Base-by-base conservation (phyloP, 2,329 filamentous ascomycete genomes). In the Ambrosiella xylebori region DNA sequence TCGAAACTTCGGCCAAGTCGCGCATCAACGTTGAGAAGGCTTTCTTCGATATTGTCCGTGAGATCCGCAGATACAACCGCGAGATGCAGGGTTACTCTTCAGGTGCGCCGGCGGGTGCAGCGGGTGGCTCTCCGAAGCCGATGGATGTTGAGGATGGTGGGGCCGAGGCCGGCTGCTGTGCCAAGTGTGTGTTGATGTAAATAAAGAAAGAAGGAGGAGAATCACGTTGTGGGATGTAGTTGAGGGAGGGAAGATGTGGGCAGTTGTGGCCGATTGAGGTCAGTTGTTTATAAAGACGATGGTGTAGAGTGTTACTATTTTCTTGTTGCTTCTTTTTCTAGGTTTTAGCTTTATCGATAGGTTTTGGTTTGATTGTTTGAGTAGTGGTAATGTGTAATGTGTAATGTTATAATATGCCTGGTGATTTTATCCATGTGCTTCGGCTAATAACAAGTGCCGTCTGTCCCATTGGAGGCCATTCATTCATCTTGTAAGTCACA, bases 1-100 rank as follows among this genome's bases (percentile, higher is more conserved):
- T 97, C 74, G 93, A 98, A 77, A 97, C 93, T 11, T 98, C 93
- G 47, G 93, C 93, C 64, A 98, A 97, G 76, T 95, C 90, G 62
- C 85, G 91, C 70, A 94, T 93, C 76, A 96, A 97, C 69, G 93
- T 98, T 66, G 93, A 98, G 73, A 90, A 94, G 73, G 89, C 91
- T 58, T 98, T 98, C 75, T 97, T 91, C 79, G 90, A 97, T 69
- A 90, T 97, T 65, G 93, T 98, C 60, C 86, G 93, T 69, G 93
- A 97, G 71, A 98, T 98, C 68, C 83, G 93, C 73, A 86, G 88
- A 73, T 97, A 95, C 75, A 97, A 98, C 81, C 91, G 93, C 70
- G 91, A 97, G 69, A 94, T 96, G 84, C 89, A 90, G 61, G 88
- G 87, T 61, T 88, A 94, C 71, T 82, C 84, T 50, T 81, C 83